Conservation (phyloP, 371 early-diverging fungal genomes). For the Actinomucor elegans region DNA sequence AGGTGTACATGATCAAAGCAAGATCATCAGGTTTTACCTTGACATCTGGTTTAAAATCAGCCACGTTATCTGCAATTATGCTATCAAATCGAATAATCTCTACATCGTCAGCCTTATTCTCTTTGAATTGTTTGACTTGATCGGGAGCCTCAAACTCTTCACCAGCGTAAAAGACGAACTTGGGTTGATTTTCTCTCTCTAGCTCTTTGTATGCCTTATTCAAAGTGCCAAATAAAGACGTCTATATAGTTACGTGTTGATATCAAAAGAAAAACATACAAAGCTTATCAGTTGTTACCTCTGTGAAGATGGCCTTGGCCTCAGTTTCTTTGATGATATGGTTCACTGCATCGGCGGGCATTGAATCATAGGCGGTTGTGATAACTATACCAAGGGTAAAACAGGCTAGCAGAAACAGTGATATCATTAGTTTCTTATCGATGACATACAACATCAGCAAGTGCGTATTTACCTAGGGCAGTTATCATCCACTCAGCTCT, state of each 20-base stretch:
- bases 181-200: slow-evolving; percentile 18
- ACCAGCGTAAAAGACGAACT: slow-evolving; percentile 38
- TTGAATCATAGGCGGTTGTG: slow-evolving; percentile 89
- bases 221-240: slow-evolving; percentile 29
- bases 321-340: slow-evolving; percentile 72
- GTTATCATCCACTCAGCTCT: slow-evolving; percentile 58
- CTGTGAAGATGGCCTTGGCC: slow-evolving; percentile 74
- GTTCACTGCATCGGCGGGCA: slow-evolving; percentile 79
- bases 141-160: slow-evolving; percentile 35
- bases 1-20: slow-evolving; percentile 84
- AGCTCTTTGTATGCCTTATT: slow-evolving; percentile 31
- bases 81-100: slow-evolving; percentile 33
- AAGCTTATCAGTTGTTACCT: slow-evolving; percentile 55
- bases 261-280: too few species aligned
- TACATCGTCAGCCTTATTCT: slow-evolving; percentile 13
- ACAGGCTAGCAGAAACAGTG: slow-evolving; percentile 45
- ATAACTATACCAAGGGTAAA: slow-evolving; percentile 70
- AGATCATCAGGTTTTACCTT: slow-evolving; percentile 65
- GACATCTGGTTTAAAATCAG: background rate
- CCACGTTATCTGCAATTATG: background rate
- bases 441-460: too few species aligned
- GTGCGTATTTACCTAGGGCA: slow-evolving; percentile 53
- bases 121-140: slow-evolving; percentile 25
- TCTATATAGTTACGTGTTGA: slow-evolving; percentile 6
- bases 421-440: slow-evolving; percentile 2